Evolutionary conservation across 2,329 filamentous ascomycete genomes (phyloP).

Genomic region (Ascochyta lentis): DNA sequence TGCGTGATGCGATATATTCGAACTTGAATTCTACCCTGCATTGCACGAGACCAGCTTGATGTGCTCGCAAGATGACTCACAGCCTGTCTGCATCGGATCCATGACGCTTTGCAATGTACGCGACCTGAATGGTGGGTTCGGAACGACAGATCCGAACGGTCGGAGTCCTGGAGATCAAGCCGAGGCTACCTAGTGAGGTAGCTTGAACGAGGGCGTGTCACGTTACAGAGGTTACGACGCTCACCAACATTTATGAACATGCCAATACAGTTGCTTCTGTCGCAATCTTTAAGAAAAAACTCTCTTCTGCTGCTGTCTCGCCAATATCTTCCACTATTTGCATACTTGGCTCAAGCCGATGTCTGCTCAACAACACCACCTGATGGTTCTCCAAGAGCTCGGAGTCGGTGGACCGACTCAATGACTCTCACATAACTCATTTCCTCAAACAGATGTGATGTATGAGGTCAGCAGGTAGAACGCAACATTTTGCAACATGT

Average conservation of each 20-base stretch:
- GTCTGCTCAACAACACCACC: neutral
- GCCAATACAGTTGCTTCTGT: neutral
- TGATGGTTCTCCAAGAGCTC: constrained; percentile 10
- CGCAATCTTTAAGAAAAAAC: neutral
- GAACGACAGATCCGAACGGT: neutral
- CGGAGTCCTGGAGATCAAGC: neutral
- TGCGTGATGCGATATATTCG: neutral
- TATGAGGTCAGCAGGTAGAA: too few relatives aligned
- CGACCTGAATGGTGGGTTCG: neutral
- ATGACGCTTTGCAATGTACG: neutral
- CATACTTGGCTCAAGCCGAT: neutral
- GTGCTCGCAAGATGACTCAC: neutral
- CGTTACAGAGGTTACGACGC: neutral
- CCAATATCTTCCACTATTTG: neutral
- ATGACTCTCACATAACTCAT: neutral
- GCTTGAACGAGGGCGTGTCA: neutral
- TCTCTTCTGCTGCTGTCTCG: too few relatives aligned
- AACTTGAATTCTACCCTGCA: neutral
- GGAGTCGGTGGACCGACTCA: neutral
- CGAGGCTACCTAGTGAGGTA: neutral
- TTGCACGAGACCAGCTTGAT: too few relatives aligned
- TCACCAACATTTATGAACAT: neutral
- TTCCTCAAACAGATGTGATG: too few relatives aligned
- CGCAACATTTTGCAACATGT: constrained; percentile 29
- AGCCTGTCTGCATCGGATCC: neutral